Conservation (phyloP, 768 basidiomycete species). For the Psilocybe azurescens region DNA sequence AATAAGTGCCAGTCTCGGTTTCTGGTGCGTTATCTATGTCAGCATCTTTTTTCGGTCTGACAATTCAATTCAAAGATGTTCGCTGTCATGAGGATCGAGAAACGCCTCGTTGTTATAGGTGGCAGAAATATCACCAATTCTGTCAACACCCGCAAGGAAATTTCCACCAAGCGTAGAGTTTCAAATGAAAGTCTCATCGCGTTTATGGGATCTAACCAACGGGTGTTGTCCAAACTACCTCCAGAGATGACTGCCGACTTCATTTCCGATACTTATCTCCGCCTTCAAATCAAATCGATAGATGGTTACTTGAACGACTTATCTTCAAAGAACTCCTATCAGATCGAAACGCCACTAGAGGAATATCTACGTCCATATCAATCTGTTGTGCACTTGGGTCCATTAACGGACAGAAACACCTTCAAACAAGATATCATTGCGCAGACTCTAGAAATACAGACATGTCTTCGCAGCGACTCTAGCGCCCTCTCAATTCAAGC, state of each 20-base stretch:
- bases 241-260: conserved; percentile 8
- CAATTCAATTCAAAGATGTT: conserved; percentile 10
- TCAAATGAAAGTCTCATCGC: conserved; percentile 8
- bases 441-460: conserved; percentile 15
- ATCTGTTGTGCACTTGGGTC: conserved; percentile 2
- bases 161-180: neutral
- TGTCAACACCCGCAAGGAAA: neutral
- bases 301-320: conserved; percentile 8
- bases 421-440: conserved; percentile 14
- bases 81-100: conserved; percentile 12
- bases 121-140: neutral
- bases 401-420: neutral
- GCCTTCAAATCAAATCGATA: conserved; percentile 16
- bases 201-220: conserved; percentile 11
- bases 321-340: conserved; percentile 5
- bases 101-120: neutral
- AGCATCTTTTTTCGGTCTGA: neutral
- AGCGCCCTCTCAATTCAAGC: conserved; percentile 16
- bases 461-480: conserved; percentile 13
- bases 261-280: conserved; percentile 16
- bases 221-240: conserved; percentile 6
- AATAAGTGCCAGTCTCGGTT: conserved; percentile 15
- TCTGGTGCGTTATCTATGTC: conserved; percentile 2
- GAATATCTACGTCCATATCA: conserved; percentile 15
- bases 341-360: conserved; percentile 15